These are phyloP conservation scores for Gossypium stocksii DNA, from an alignment of 345 rosid species.

Conservation along the genomic window DNA sequence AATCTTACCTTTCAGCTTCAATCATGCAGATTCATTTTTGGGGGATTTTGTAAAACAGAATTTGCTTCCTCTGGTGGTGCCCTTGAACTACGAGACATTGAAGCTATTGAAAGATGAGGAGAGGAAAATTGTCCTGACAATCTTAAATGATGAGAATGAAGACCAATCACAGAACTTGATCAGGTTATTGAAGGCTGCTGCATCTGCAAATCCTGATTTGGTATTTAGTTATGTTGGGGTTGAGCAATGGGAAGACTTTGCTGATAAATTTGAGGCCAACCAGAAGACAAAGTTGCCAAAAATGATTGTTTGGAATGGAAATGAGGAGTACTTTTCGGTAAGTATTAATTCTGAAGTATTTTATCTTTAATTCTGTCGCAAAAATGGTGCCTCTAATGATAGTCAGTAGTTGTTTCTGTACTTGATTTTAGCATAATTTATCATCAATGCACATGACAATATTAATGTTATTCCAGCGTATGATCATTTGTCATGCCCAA, in stretches of 20 bases:
- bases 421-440: slow-evolving; percentile 5
- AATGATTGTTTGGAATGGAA: slow-evolving; percentile 86
- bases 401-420: not conserved
- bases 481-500: not conserved
- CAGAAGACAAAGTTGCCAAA: slow-evolving; percentile 62
- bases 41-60: slow-evolving; percentile 83
- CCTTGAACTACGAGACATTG: slow-evolving; percentile 68
- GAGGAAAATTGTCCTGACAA: slow-evolving; percentile 72
- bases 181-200: slow-evolving; percentile 78
- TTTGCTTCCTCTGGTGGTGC: slow-evolving; percentile 72
- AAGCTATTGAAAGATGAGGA: slow-evolving; percentile 75
- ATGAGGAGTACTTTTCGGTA: slow-evolving; percentile 65
- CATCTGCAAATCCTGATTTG: slow-evolving; percentile 84
- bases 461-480: not conserved
- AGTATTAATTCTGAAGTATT: slow-evolving; percentile 17
- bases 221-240: slow-evolving; percentile 83
- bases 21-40: slow-evolving; percentile 61
- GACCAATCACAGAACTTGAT: slow-evolving; percentile 54
- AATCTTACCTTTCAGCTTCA: slow-evolving; percentile 10
- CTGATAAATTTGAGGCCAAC: slow-evolving; percentile 60
- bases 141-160: slow-evolving; percentile 67
- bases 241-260: slow-evolving; percentile 72
- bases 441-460: not conserved
- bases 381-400: not conserved
- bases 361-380: not conserved